A percentile compares a stretch with the other conserved stretches of the same genome.
Evolutionary conservation across 2,329 filamentous ascomycete genomes (phyloP).

Genomic region (Stenocarpella maydis): DNA sequence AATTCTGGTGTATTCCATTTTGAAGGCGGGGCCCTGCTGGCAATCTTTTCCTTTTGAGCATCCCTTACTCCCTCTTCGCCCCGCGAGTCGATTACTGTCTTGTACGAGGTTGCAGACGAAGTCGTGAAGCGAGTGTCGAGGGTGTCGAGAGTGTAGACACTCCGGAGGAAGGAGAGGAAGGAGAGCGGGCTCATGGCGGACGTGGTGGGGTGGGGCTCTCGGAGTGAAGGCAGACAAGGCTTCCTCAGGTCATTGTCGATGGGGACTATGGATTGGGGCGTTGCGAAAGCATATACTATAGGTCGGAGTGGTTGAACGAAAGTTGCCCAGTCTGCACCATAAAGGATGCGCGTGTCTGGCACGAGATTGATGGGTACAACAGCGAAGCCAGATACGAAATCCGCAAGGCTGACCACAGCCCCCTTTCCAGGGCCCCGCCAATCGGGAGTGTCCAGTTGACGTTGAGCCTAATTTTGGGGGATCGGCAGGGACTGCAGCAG

Average conservation of each 20-base stretch:
- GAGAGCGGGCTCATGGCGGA: slow-evolving; percentile 43
- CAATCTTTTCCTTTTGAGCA: slow-evolving; percentile 53
- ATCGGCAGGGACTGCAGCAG: slow-evolving; percentile 30
- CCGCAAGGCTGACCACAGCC: slow-evolving; percentile 19
- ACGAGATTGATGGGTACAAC: slow-evolving; percentile 17
- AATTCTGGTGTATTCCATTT: slow-evolving; percentile 91
- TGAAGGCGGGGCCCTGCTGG: slow-evolving; percentile 62
- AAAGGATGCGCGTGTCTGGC: not conserved
- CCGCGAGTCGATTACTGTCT: slow-evolving; percentile 61
- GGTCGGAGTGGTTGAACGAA: not conserved
- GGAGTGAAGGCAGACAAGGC: not conserved
- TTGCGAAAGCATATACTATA: not conserved
- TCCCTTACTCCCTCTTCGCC: slow-evolving; percentile 52
- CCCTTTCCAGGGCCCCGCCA: slow-evolving; percentile 23
- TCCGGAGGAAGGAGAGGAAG: slow-evolving; percentile 63
- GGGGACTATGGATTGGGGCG: not conserved
- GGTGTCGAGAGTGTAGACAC: slow-evolving; percentile 59
- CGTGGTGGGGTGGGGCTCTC: too few relatives aligned
- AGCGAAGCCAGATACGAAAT: slow-evolving; percentile 13
- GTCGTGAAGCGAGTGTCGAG: slow-evolving; percentile 63
- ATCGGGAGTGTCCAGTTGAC: slow-evolving; percentile 24
- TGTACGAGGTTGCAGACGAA: slow-evolving; percentile 73
- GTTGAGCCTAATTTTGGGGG: slow-evolving; percentile 24
- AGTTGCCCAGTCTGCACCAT: not conserved
- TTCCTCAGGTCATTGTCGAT: slow-evolving; percentile 32